Percentiles rank a stretch among this genome's conserved stretches.
Conservation (phyloP, 257 asterid species). For the Solanum chiquidenum region DNA sequence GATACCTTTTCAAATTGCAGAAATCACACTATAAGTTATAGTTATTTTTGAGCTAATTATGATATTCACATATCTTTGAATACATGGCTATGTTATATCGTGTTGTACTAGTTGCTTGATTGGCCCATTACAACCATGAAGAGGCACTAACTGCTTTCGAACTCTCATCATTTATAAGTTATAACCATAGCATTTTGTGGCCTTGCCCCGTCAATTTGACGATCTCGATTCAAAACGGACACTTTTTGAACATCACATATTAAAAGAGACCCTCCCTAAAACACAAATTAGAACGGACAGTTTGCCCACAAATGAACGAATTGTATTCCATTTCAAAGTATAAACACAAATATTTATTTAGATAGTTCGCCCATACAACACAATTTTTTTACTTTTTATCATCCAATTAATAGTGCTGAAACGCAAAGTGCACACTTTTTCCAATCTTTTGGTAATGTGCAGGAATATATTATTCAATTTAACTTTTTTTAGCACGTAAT, state of each 20-base stretch:
- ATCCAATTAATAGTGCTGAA: background rate
- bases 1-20: background rate
- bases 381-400: background rate
- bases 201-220: background rate
- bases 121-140: background rate
- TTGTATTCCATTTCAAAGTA: no score
- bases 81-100: background rate
- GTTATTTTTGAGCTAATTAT: background rate
- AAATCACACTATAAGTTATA: background rate
- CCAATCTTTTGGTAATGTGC: background rate
- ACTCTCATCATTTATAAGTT: background rate
- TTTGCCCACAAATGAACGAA: no score
- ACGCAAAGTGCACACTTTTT: background rate
- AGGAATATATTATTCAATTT: background rate
- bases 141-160: background rate
- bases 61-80: background rate
- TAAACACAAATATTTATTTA: background rate
- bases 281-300: no score
- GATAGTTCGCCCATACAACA: background rate
- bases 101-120: background rate
- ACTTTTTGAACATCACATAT: background rate
- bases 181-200: background rate
- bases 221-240: no score
- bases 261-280: accelerated
- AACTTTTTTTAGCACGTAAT: background rate